Base-by-base conservation (phyloP, 2,329 filamentous ascomycete species). In the Aspergillus sp. region DNA sequence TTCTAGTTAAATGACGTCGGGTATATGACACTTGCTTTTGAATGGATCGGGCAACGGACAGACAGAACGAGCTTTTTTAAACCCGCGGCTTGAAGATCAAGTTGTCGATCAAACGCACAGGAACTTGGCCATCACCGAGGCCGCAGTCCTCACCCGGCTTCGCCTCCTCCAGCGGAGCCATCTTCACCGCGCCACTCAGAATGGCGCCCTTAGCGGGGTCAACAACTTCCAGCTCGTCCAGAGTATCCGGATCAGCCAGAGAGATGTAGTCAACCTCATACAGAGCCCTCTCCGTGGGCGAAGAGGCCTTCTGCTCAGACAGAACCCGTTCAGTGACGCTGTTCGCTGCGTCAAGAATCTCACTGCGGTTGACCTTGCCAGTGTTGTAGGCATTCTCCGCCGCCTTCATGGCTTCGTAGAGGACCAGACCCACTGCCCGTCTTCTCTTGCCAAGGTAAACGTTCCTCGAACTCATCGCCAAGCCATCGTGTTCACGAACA, bases 211-310 rank as follows among this genome's bases (percentile, higher is more conserved):
- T 86, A 0, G 79, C 77, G 0, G 84, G 81, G 70, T 97, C 90
- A 2, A 98, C 84, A 12, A 79, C 74, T 0, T 89, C 83, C 1
- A 97, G 70, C 77, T 98, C 94, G 62, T 91, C 85, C 79, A 99
- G 86, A 0, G 89, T 90, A 8, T 91, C 87, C 1, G 92, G 91
- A 69, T 98, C 92, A 0, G 94, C 90, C 25, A 99, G 82, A 15
- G 92, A 96, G 58, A 99, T 86, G 74, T 99, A 99, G 74, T 98
- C 94, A 8, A 97, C 84, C 72, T 96, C 90, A 63, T 92, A 95
- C 54, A 81, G 79, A 3, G 88, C 90, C 52, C 92, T 82, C 72
- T 90, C 78, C 32, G 78, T 76, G 0, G 87, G 84, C 1, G 79
- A 71, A 58, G 93, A 74, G 10, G 79, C 79, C 63, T 83, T 80